Percentiles rank a stretch among this genome's conserved stretches.
Evolutionary conservation across 2,329 filamentous ascomycete genomes (phyloP).

Genomic region (Trichophyton schoenleinii): DNA sequence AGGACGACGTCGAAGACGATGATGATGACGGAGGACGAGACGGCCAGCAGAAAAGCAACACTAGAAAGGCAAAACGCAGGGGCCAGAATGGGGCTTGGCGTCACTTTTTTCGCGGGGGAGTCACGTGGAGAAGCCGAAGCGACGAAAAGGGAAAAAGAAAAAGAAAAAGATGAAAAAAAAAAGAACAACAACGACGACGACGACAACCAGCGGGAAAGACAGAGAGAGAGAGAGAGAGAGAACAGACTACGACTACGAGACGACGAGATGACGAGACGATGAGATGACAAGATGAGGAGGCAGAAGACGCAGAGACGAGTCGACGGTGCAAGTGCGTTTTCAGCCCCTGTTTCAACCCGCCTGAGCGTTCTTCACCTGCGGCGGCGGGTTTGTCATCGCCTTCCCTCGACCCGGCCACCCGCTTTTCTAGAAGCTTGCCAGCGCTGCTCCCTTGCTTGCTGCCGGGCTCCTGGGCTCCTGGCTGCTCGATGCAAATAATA

Average conservation of each 20-base stretch:
- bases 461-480: too few species aligned
- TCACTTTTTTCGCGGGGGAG: not conserved
- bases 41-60: not conserved
- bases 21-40: not conserved
- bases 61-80: not conserved
- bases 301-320: not conserved
- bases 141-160: too few species aligned
- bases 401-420: conserved; percentile 2
- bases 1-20: not conserved
- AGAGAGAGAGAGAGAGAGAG: too few species aligned
- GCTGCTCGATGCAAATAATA: not conserved
- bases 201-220: too few species aligned
- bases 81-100: not conserved
- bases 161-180: too few species aligned
- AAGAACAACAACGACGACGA: too few species aligned
- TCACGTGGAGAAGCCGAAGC: too few species aligned
- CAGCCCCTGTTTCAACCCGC: not conserved
- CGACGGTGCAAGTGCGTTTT: too few species aligned
- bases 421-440: conserved; percentile 1
- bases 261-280: not conserved
- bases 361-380: not conserved
- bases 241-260: not conserved
- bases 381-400: not conserved
- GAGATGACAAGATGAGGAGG: not conserved
- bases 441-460: not conserved